Percentiles rank a stretch among this genome's conserved stretches.
Evolutionary conservation across 2,329 filamentous ascomycete genomes (phyloP).

Genomic region (Tolypocladium ovalisporum): DNA sequence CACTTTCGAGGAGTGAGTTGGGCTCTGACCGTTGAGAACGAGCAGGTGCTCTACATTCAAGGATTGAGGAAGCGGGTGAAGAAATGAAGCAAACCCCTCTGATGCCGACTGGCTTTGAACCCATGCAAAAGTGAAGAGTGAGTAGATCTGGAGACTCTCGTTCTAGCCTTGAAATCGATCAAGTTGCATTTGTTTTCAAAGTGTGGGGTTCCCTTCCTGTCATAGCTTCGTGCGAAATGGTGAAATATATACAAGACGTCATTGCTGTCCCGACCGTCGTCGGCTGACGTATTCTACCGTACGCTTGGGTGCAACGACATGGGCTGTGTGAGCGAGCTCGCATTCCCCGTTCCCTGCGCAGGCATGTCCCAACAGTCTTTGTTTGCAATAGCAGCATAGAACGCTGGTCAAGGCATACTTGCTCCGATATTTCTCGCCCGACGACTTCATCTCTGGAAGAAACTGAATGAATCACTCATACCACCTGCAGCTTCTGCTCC

Average conservation of each 20-base stretch:
- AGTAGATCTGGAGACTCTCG: not conserved
- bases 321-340: too few species aligned
- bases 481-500: conserved; percentile 14
- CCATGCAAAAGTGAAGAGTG: not conserved
- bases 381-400: not conserved
- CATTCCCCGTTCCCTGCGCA: too few species aligned
- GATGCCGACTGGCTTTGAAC: not conserved
- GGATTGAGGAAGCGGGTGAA: not conserved
- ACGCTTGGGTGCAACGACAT: not conserved
- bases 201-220: not conserved
- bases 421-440: not conserved
- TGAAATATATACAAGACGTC: not conserved
- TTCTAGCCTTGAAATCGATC: not conserved
- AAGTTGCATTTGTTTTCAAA: not conserved
- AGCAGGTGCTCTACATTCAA: not conserved
- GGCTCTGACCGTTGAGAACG: not conserved
- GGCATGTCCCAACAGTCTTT: not conserved
- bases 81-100: not conserved
- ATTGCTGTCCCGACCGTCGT: not conserved
- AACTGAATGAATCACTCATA: not conserved
- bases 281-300: too few species aligned
- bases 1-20: not conserved
- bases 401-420: not conserved
- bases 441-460: not conserved
- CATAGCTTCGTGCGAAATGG: not conserved